A percentile compares a stretch with the other conserved stretches of the same genome.
Conservation (phyloP, 2,329 filamentous ascomycete genomes). For the Curvularia spicifera region DNA sequence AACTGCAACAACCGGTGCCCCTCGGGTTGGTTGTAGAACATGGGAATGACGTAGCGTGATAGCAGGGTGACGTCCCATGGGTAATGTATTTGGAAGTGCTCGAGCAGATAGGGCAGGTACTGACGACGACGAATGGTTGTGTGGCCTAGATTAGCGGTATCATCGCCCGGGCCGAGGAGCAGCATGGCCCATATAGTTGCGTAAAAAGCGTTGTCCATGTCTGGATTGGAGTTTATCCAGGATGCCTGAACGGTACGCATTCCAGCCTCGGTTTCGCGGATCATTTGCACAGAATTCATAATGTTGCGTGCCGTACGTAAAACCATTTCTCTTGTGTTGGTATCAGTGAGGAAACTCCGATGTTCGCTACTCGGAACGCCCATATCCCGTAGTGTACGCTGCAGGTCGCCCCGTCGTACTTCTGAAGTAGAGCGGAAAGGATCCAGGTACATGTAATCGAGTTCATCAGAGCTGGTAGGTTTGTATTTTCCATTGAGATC, state of each 20-base stretch:
- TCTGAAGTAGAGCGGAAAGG: conserved; percentile 76
- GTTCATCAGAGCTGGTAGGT: conserved; percentile 33
- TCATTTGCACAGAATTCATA: conserved; percentile 69
- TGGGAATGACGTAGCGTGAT: conserved; percentile 69
- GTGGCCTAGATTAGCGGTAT: conserved; percentile 25
- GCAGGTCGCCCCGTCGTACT: conserved; percentile 65
- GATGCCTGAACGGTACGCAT: conserved; percentile 29
- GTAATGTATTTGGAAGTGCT: conserved; percentile 68
- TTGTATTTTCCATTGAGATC: conserved; percentile 56
- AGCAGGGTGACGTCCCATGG: conserved; percentile 76
- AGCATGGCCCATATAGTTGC: conserved; percentile 73
- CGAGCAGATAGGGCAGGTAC: conserved; percentile 68
- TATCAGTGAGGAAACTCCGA: conserved; percentile 67
- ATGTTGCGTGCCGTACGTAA: conserved; percentile 83
- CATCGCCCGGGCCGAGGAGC: conserved; percentile 47
- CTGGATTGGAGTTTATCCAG: conserved; percentile 44
- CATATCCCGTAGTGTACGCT: conserved; percentile 63
- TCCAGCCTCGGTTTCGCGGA: conserved; percentile 38
- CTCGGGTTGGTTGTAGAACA: conserved; percentile 61
- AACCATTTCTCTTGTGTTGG: conserved; percentile 70
- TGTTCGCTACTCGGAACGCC: conserved; percentile 51
- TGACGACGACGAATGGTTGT: conserved; percentile 56
- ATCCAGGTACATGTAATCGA: conserved; percentile 76
- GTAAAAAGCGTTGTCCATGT: conserved; percentile 70
- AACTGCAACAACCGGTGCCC: conserved; percentile 62